A percentile compares a stretch with the other conserved stretches of the same genome.
These are phyloP conservation scores for Globisporangium splendens DNA, from an alignment of 352 stramenopile species.

Conservation along the genomic window DNA sequence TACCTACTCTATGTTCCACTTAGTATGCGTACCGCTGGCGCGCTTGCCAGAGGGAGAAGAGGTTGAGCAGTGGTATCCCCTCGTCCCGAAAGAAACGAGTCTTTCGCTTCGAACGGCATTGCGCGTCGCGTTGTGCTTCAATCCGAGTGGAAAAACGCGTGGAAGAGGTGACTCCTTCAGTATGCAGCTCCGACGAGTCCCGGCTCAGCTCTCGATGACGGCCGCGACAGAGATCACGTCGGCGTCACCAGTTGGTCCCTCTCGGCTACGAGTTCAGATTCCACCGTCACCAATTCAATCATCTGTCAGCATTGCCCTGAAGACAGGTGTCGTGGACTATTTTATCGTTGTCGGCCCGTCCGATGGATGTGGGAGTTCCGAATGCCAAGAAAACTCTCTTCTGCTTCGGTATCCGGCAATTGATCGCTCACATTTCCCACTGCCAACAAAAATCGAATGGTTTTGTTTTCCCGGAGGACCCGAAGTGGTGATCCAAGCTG, in stretches of 20 bases:
- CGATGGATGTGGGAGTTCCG: not conserved
- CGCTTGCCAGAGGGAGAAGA: conserved; percentile 72
- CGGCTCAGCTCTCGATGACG: conserved; percentile 13
- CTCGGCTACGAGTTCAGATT: conserved; percentile 12
- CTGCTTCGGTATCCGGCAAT: conserved; percentile 55
- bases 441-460: conserved; percentile 88
- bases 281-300: conserved; percentile 6
- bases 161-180: conserved; percentile 15
- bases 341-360: conserved; percentile 57
- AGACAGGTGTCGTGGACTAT: conserved; percentile 73
- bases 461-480: conserved; percentile 80
- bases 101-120: conserved; percentile 54
- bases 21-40: conserved; percentile 58
- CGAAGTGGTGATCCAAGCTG: conserved; percentile 45
- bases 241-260: conserved; percentile 25
- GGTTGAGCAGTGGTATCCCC: conserved; percentile 82
- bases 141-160: conserved; percentile 26
- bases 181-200: conserved; percentile 17
- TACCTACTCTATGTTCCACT: not conserved
- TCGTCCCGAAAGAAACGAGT: conserved; percentile 49
- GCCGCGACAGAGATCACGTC: conserved; percentile 27
- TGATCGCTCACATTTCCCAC: conserved; percentile 54
- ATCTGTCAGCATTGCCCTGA: conserved; percentile 30
- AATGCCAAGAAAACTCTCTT: conserved; percentile 47
- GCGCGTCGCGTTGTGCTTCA: conserved; percentile 71